Percentiles rank a stretch among this genome's conserved stretches.
Conservation (phyloP, 75 land plant genomes). For the Cunninghamia lanceolata region DNA sequence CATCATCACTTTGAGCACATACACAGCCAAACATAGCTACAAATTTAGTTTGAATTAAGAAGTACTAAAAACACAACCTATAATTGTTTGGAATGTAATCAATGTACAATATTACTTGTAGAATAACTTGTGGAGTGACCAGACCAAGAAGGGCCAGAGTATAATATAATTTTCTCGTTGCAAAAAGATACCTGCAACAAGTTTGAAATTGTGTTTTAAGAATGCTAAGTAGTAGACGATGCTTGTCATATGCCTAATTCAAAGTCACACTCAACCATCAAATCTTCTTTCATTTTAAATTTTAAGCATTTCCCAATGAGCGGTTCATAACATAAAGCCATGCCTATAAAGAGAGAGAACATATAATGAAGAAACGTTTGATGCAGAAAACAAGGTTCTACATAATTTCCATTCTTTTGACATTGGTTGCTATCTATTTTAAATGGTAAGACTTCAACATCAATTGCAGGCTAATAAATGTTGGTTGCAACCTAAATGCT, state of each 20-base stretch:
- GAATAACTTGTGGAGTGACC: no score
- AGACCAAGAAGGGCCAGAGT: no score
- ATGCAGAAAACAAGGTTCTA: neutral
- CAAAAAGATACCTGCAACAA: constrained; percentile 38
- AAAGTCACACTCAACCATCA: neutral
- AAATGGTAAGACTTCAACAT: no score
- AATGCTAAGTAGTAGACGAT: neutral
- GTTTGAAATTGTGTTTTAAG: neutral
- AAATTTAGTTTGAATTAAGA: neutral
- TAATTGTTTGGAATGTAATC: neutral
- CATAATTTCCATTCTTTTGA: neutral
- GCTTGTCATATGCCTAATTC: neutral
- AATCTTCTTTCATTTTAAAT: neutral
- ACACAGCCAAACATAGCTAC: neutral
- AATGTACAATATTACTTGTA: no score
- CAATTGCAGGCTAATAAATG: no score
- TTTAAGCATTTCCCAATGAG: neutral
- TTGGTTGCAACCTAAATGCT: neutral
- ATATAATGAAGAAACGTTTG: neutral
- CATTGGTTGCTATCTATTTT: neutral
- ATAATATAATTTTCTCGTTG: no score
- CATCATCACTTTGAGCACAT: neutral
- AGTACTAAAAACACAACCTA: neutral
- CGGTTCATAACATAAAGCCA: neutral
- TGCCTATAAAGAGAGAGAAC: neutral